A percentile compares a stretch with the other conserved stretches of the same genome.
Evolutionary conservation across 2,329 filamentous ascomycete genomes (phyloP).

Genomic region (Ophiobolus disseminans): DNA sequence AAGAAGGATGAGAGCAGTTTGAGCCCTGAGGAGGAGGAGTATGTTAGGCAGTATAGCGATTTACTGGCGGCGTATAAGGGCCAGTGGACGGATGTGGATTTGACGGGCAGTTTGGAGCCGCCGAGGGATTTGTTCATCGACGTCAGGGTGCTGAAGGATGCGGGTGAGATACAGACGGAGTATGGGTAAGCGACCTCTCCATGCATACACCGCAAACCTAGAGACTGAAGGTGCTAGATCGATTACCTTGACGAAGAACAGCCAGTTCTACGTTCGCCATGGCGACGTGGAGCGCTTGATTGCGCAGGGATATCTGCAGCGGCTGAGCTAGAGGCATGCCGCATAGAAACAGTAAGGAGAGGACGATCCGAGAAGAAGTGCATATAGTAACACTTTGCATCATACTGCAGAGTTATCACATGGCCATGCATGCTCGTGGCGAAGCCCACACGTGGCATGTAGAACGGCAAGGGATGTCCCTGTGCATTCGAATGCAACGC

Average conservation of each 20-base stretch:
- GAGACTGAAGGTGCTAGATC: slow-evolving; percentile 62
- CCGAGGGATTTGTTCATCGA: slow-evolving; percentile 97
- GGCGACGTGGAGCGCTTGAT: slow-evolving; percentile 95
- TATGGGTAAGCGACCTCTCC: slow-evolving; percentile 88
- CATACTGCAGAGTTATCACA: background rate
- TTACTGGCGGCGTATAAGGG: slow-evolving; percentile 96
- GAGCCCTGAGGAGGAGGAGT: slow-evolving; percentile 96
- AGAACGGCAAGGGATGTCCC: background rate
- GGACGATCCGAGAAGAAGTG: too few species aligned
- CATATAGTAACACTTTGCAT: background rate
- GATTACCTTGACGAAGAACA: slow-evolving; percentile 96
- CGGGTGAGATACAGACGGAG: slow-evolving; percentile 98
- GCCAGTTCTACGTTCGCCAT: slow-evolving; percentile 95
- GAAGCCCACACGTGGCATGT: too few species aligned
- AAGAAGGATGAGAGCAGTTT: slow-evolving; percentile 73
- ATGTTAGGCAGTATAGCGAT: slow-evolving; percentile 89
- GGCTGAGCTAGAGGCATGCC: slow-evolving; percentile 69
- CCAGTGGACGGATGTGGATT: slow-evolving; percentile 96
- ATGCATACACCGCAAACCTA: background rate
- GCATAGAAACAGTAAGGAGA: too few species aligned
- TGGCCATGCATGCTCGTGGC: background rate
- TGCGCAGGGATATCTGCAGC: slow-evolving; percentile 91
- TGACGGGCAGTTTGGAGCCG: slow-evolving; percentile 91
- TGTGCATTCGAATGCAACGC: too few species aligned
- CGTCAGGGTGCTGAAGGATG: slow-evolving; percentile 93